A percentile compares a stretch with the other conserved stretches of the same genome.
phyloP scores from a whole-genome alignment of 2,329 filamentous ascomycete species.

The Mariannaea elegans region DNA sequence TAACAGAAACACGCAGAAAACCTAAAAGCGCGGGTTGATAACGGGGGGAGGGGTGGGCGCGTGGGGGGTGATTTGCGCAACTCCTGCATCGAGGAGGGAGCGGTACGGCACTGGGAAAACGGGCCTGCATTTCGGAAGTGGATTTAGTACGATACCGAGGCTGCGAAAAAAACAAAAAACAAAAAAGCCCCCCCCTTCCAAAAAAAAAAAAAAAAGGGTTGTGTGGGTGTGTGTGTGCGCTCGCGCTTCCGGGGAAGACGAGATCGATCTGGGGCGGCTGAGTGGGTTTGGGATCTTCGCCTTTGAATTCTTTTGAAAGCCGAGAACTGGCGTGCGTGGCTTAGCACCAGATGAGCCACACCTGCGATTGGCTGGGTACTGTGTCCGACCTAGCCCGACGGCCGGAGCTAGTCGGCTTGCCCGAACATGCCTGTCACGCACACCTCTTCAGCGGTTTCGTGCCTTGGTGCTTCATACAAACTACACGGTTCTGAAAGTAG shows the following conservation, averaged over 20 bases:
- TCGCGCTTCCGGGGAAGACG: slow-evolving; percentile 12
- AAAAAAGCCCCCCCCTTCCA: no score
- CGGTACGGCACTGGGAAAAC: background rate
- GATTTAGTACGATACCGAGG: background rate
- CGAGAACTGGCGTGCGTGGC: slow-evolving; percentile 20
- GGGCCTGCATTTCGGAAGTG: background rate
- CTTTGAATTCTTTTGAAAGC: no score
- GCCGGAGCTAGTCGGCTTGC: slow-evolving; percentile 35
- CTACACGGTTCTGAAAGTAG: no score
- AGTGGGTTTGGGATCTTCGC: background rate
- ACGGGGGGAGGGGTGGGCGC: background rate
- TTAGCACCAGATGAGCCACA: slow-evolving; percentile 27
- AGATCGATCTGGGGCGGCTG: slow-evolving; percentile 23
- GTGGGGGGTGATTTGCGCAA: background rate
- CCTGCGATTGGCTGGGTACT: slow-evolving; percentile 28
- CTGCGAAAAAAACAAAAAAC: background rate
- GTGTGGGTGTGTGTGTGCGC: no score
- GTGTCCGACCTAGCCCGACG: slow-evolving; percentile 28
- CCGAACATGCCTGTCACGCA: slow-evolving; percentile 31
- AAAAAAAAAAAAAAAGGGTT: no score
- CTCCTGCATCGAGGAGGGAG: no score
- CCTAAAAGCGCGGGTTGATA: background rate
- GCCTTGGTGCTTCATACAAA: slow-evolving; percentile 1
- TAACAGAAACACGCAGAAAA: background rate
- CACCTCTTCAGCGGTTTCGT: slow-evolving; percentile 12